Base-by-base conservation (phyloP, 768 basidiomycete species). In the Kwoniella europaea region DNA sequence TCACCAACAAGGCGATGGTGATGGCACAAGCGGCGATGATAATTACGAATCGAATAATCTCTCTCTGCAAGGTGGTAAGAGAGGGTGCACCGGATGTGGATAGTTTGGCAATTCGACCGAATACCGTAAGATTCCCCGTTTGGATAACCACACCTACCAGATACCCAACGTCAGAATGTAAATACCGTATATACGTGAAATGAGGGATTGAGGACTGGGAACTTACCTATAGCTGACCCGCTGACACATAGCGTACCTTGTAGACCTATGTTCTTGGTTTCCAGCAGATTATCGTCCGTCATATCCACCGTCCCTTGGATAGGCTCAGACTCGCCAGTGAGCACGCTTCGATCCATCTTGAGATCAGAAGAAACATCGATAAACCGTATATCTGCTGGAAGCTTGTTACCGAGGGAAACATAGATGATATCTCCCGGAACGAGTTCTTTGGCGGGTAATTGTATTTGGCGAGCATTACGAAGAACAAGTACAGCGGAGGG, bases 301-400 rank as follows among this genome's bases (percentile, higher is more conserved):
- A 82, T 71, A n/a, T 87, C 84, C 35, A 88, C 74, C 65, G 70
- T 78, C 0, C 70, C 83, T 10, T 71, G 43, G 27, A 85, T 80
- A 10, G 83, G 72, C 24, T 86, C 83, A 2, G 84, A 29, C 86
- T 86, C 74, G 87, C 78, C 82, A 4, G 90, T 91, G n/a, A 91
- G 85, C 50, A 90, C 86, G 42, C 88, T 87, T 41, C 89, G 85
- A 73, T 91, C 90, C 58, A 90, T 88, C 66, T 86, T 86, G 50
- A 90, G 81, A 76, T 91, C 90, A 2, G 86, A 82, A 22, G 87
- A 88, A 24, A 86, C 77, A 78, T 87, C 53, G 85, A 88, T 50
- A 85, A 86, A 79, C 15, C 85, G 80, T 13, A 85, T 22, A 67
- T 86, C 85, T 42, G 84, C 84, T 2, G 85, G 84, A 16, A 84